Percentiles rank a stretch among this genome's conserved stretches.
phyloP scores from a whole-genome alignment of 768 basidiomycete species.

The Naganishia onofrii region DNA sequence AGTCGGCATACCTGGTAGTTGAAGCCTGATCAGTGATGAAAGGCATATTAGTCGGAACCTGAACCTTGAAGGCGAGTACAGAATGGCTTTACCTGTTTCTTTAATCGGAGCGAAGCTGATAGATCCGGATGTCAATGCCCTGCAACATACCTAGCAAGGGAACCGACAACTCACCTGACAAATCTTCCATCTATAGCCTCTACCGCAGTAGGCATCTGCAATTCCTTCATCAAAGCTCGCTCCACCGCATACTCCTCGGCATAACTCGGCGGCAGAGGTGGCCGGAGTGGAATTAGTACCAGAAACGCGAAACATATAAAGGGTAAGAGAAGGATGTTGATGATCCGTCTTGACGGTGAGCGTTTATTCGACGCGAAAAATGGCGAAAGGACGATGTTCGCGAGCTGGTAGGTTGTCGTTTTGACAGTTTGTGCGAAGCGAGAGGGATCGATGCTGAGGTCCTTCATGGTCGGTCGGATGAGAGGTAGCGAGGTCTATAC shows the following conservation, averaged over 20 bases:
- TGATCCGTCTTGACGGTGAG: conserved; percentile 5
- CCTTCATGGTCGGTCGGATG: conserved; percentile 14
- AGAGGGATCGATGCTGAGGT: conserved; percentile 21
- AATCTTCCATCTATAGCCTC: conserved; percentile 27
- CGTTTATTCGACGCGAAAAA: background rate
- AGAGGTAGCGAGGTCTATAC: background rate
- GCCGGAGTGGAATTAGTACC: conserved; percentile 18
- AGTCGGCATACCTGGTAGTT: conserved; percentile 40
- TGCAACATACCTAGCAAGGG: background rate
- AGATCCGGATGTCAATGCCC: background rate
- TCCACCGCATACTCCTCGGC: conserved; percentile 38
- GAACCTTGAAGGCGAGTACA: background rate
- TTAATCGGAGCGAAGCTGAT: conserved; percentile 43
- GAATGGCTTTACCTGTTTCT: conserved; percentile 38
- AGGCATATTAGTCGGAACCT: background rate
- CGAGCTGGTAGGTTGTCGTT: conserved; percentile 7
- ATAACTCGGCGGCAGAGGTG: conserved; percentile 43
- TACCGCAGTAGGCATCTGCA: background rate
- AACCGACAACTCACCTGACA: conserved; percentile 40
- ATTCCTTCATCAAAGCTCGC: conserved; percentile 32
- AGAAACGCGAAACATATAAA: conserved; percentile 24
- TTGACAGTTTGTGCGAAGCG: background rate
- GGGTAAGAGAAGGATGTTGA: conserved; percentile 24
- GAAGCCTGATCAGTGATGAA: conserved; percentile 36
- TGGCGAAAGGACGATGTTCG: conserved; percentile 5